Base-by-base conservation (phyloP, 2,329 filamentous ascomycete species). In the Sphaerostilbella broomeana region DNA sequence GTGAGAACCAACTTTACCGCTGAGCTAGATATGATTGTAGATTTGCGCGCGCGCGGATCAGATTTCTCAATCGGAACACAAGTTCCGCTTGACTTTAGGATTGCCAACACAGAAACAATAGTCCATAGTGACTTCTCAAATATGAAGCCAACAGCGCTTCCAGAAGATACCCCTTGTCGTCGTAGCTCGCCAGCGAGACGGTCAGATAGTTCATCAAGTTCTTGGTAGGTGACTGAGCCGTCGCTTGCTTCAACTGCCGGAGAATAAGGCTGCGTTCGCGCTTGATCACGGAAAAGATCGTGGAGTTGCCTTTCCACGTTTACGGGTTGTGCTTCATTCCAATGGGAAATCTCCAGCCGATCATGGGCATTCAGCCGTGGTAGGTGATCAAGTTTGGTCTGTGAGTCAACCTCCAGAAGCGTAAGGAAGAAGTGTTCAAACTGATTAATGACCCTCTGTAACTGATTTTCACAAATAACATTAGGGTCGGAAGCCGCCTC, bases 1-100 rank as follows among this genome's bases (percentile, higher is more conserved):
- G n/a, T n/a, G n/a, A n/a, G n/a, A n/a, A n/a, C n/a, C n/a, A n/a
- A n/a, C n/a, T n/a, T n/a, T n/a, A n/a, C n/a, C 11, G 38, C 28
- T 16, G 30, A 28, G 2, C 29, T 22, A 5, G 47, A 45, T 6
- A 33, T 33, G 4, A 51, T 21, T 12, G 49, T 37, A 10, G 5
- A 16, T 17, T 42, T 35, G 2, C 37, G 39, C 4, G 11, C 26
- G 4, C 13, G 9, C 4, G 48, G 48, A 25, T 45, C 35, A 4
- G 42, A 19, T 3, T 43, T 37, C 30, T 60, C 58, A 11, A 61
- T 42, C 37, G 49, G 33, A 8, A 58, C 47, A 35, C 44, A 49
- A 45, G 17, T 51, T n/a, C 49, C 54, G 5, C 55, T 56, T 8
- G 51, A 44, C 28, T 55, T 54, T 18, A 57, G 40, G 21, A 58